Percentiles rank a stretch among this genome's conserved stretches.
These are phyloP conservation scores for Aureobasidium vineae DNA, from an alignment of 2,329 filamentous ascomycete species.

Conservation along the genomic window DNA sequence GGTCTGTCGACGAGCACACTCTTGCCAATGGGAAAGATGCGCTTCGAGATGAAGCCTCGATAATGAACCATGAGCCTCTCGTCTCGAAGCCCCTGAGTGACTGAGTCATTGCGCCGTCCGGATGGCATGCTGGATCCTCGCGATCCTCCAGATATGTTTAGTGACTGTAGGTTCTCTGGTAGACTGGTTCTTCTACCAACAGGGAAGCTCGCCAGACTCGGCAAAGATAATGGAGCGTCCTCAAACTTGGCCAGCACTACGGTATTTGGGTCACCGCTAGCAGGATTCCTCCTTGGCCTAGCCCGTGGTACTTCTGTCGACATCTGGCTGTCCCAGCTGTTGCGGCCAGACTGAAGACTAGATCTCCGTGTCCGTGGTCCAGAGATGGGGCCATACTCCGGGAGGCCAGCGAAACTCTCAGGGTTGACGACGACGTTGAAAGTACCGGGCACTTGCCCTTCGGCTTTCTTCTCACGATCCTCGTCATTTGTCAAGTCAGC, in stretches of 20 bases:
- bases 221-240: slow-evolving; percentile 37
- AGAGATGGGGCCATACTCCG: slow-evolving; percentile 46
- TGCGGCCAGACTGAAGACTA: background rate
- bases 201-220: slow-evolving; percentile 25
- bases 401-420: slow-evolving; percentile 53
- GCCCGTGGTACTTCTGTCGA: slow-evolving; percentile 29
- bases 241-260: slow-evolving; percentile 54
- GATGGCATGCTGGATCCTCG: slow-evolving; percentile 20
- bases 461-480: slow-evolving; percentile 58
- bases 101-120: slow-evolving; percentile 5
- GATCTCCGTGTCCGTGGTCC: background rate
- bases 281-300: slow-evolving; percentile 22
- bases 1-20: slow-evolving; percentile 17
- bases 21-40: slow-evolving; percentile 26
- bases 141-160: slow-evolving; percentile 23
- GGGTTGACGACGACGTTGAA: slow-evolving; percentile 57
- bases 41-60: slow-evolving; percentile 28
- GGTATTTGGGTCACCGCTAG: slow-evolving; percentile 46
- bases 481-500: slow-evolving; percentile 55
- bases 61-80: slow-evolving; percentile 30
- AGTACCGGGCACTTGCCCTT: slow-evolving; percentile 52
- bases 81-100: slow-evolving; percentile 24
- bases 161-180: slow-evolving; percentile 21
- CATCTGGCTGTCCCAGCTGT: slow-evolving; percentile 6
- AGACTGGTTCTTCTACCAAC: slow-evolving; percentile 27